Percentiles rank a stretch among this genome's conserved stretches.
These are phyloP conservation scores for Hyparrhenia diplandra DNA, from an alignment of 176 grass and related monocot genomes.

Conservation along the genomic window DNA sequence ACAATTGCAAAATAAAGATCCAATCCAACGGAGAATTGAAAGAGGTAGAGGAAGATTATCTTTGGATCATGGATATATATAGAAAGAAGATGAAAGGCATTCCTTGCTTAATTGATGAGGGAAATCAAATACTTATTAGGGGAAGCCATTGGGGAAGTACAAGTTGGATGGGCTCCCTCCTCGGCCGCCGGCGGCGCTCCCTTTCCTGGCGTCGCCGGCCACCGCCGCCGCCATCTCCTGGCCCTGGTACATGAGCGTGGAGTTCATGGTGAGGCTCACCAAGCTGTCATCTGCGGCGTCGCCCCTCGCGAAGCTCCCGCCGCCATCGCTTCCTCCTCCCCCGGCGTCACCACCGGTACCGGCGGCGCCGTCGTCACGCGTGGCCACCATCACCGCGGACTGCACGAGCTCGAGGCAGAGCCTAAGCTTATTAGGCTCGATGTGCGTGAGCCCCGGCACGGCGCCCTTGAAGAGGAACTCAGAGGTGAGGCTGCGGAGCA, in stretches of 20 bases:
- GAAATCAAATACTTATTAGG: constrained; percentile 6
- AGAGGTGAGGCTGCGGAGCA: constrained; percentile 86
- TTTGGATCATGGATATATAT: not conserved
- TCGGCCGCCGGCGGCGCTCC: constrained; percentile 29
- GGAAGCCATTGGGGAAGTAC: constrained; percentile 78
- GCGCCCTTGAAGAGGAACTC: constrained; percentile 99
- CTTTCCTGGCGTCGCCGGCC: constrained; percentile 45
- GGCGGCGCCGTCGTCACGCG: constrained; percentile 66
- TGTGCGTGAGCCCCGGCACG: constrained; percentile 79
- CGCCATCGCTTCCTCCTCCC: constrained; percentile 35
- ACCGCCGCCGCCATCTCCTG: constrained; percentile 49
- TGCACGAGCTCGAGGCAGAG: constrained; percentile 97
- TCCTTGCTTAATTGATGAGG: not conserved
- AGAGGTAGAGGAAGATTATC: not conserved
- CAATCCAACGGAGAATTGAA: not conserved
- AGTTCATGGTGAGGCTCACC: constrained; percentile 85
- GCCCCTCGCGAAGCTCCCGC: constrained; percentile 13
- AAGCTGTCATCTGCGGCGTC: constrained; percentile 70
- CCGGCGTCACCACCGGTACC: constrained; percentile 20
- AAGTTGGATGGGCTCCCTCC: constrained; percentile 52
- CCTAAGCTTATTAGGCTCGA: constrained; percentile 96
- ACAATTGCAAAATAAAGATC: not conserved
- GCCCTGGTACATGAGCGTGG: constrained; percentile 72
- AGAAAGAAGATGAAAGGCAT: no score
- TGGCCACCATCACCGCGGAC: constrained; percentile 81